Percentiles rank a stretch among this genome's conserved stretches.
phyloP scores from a whole-genome alignment of 1,139 yeast species.

The Geotrichum histeridarum region DNA sequence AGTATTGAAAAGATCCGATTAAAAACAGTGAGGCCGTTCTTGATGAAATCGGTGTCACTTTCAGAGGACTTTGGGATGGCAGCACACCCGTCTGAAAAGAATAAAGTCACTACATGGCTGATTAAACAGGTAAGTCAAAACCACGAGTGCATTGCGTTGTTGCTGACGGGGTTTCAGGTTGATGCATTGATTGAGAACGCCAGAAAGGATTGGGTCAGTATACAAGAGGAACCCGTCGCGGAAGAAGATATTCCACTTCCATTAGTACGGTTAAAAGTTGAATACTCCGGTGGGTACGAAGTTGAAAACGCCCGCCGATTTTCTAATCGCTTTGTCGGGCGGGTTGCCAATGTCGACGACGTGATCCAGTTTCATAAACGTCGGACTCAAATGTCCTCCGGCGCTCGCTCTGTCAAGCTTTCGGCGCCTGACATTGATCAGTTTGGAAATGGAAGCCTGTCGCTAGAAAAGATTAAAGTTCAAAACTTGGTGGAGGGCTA shows the following conservation, averaged over 20 bases:
- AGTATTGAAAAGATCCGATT: slow-evolving; percentile 61
- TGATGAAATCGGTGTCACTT: slow-evolving; percentile 60
- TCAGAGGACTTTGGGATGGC: slow-evolving; percentile 49
- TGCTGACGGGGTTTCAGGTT: slow-evolving; percentile 37
- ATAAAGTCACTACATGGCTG: slow-evolving; percentile 58
- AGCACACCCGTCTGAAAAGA: slow-evolving; percentile 61
- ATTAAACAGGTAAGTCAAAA: slow-evolving; percentile 31
- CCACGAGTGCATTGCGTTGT: neutral
- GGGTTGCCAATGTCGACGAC: slow-evolving; percentile 84
- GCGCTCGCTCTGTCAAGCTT: slow-evolving; percentile 4
- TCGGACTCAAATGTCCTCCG: neutral
- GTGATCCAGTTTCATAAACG: slow-evolving; percentile 50
- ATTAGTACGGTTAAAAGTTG: slow-evolving; percentile 73
- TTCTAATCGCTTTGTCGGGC: slow-evolving; percentile 84
- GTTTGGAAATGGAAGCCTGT: slow-evolving; percentile 24
- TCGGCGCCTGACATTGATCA: slow-evolving; percentile 20
- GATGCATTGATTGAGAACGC: slow-evolving; percentile 64
- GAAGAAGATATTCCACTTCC: slow-evolving; percentile 57
- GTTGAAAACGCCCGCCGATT: slow-evolving; percentile 87
- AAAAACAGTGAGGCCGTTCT: slow-evolving; percentile 76
- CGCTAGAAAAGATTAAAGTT: slow-evolving; percentile 46
- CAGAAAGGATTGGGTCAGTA: slow-evolving; percentile 44
- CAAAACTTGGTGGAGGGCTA: slow-evolving; percentile 58
- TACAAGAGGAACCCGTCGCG: slow-evolving; percentile 29
- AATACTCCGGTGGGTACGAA: slow-evolving; percentile 84